phyloP scores from a whole-genome alignment of 225 moss, liverwort and hornwort species.

The Polytrichum formosum region DNA sequence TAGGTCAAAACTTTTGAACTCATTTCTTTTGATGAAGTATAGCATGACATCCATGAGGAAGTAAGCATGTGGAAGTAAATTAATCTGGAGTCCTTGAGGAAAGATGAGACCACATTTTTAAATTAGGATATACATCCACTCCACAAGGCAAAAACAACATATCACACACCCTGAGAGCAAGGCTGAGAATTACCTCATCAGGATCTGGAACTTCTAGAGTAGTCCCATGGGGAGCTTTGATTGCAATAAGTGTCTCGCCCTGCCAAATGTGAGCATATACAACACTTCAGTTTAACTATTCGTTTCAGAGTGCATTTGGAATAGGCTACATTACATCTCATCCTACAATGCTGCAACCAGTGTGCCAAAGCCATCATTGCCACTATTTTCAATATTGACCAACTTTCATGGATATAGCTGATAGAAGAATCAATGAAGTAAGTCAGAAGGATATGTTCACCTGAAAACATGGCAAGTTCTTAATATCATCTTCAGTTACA shows the following conservation, averaged over 20 bases:
- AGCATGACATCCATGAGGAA: background rate
- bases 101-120: no score
- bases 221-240: conserved; percentile 63
- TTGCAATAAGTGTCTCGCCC: conserved; percentile 61
- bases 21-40: background rate
- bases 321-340: no score
- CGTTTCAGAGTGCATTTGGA: no score
- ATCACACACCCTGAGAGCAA: background rate
- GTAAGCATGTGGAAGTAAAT: background rate
- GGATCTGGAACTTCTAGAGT: conserved; percentile 65
- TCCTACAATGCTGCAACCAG: no score
- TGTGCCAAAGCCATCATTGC: no score
- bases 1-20: background rate
- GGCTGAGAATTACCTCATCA: conserved; percentile 39
- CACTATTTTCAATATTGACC: no score
- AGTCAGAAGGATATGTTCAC: conserved; percentile 15
- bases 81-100: background rate
- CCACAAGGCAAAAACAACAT: no score
- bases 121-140: no score
- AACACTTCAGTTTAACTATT: no score
- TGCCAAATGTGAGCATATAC: conserved; percentile 5
- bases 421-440: background rate
- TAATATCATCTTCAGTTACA: conserved; percentile 61
- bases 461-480: conserved; percentile 56
- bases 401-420: background rate